Evolutionary conservation across 768 basidiomycete genomes (phyloP).

Genomic region (Psilocybe cubensis): DNA sequence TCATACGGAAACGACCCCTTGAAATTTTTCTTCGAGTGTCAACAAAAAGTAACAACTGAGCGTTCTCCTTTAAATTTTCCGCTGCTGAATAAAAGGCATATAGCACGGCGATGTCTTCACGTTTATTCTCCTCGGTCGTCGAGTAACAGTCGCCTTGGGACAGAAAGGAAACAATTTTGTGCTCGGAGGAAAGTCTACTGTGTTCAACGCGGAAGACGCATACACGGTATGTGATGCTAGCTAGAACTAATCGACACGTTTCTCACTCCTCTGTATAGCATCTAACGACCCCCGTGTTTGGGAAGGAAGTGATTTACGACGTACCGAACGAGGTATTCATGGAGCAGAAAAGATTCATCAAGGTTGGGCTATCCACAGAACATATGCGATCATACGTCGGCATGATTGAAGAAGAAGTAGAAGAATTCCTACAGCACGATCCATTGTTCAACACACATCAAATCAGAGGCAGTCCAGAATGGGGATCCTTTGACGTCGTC

Average conservation of each 20-base stretch:
- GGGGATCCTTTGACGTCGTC: slow-evolving; percentile 78
- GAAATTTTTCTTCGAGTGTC: slow-evolving; percentile 79
- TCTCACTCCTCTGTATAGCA: no score
- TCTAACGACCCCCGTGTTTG: slow-evolving; percentile 93
- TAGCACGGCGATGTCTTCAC: slow-evolving; percentile 99
- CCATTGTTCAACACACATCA: slow-evolving; percentile 64
- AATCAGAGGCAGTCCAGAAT: slow-evolving; percentile 68
- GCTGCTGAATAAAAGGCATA: no score
- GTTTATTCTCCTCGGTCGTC: slow-evolving; percentile 87
- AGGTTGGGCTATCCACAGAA: slow-evolving; percentile 91
- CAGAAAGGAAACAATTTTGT: slow-evolving; percentile 93
- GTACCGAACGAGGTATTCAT: slow-evolving; percentile 95
- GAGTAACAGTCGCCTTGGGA: slow-evolving; percentile 89
- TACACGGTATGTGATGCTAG: slow-evolving; percentile 66
- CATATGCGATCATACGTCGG: slow-evolving; percentile 86
- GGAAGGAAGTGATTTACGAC: slow-evolving; percentile 97
- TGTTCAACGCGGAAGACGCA: slow-evolving; percentile 95
- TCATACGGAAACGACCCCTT: slow-evolving; percentile 93
- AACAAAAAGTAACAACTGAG: slow-evolving; percentile 88
- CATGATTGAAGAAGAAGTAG: slow-evolving; percentile 79
- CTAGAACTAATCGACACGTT: slow-evolving; percentile 3
- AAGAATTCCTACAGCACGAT: slow-evolving; percentile 72
- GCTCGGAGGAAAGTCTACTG: slow-evolving; percentile 89
- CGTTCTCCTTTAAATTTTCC: slow-evolving; percentile 11
- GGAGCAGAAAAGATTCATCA: slow-evolving; percentile 99